Evolutionary conservation across 2,329 filamentous ascomycete genomes (phyloP), one percentile per base, ranked within the genome.

Genomic region (Nectriaceae sp.): DNA sequence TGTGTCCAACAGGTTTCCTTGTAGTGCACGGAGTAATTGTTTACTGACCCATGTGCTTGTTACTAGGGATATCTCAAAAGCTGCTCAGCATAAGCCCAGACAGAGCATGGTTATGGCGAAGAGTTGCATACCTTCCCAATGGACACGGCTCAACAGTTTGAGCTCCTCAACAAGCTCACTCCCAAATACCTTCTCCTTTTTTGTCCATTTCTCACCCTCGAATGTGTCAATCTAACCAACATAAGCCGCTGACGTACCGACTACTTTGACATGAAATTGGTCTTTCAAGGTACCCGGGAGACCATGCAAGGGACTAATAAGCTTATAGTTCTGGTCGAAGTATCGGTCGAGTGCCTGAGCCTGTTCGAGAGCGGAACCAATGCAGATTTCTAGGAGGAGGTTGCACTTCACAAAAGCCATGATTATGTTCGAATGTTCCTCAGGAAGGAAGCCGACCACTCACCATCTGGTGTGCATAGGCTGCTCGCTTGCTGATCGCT

Each of bases 161-260:
- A 83, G 59, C 40, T 79, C 71, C 15, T 71, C 61, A 3, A 80
- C 75, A 0, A 83, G 54, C 11, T 75, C 76, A 13, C 45, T 52
- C 58, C 82, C 73, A 15, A 75, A 66, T 1, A 18, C 15, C 16
- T 39, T 42, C 21, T 50, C 39, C 2, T 50, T 49, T 3, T 77
- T 77, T 1, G 78, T 77, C 6, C 22, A 21, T 19, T 33, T 26
- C 6, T 39, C 21, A 18, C 40, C 47, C 21, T 71, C 61, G 53
- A 77, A 77, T 1, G 76, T 72, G 42, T 70, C 68, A 13, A 47
- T 43, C 45, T 40, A 50, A 18, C 70, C 70, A 4, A 81, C 75
- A 55, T 83, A 84, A n/a, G 81, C 83, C n/a, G 84, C 65, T 0
- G 82, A 82, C 2, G 75, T 75, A 49, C 84, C 78, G 2, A 76